A percentile compares a stretch with the other conserved stretches of the same genome.
Conservation (phyloP, 1,284 basidiomycete genomes). For the Malassezia equina region DNA sequence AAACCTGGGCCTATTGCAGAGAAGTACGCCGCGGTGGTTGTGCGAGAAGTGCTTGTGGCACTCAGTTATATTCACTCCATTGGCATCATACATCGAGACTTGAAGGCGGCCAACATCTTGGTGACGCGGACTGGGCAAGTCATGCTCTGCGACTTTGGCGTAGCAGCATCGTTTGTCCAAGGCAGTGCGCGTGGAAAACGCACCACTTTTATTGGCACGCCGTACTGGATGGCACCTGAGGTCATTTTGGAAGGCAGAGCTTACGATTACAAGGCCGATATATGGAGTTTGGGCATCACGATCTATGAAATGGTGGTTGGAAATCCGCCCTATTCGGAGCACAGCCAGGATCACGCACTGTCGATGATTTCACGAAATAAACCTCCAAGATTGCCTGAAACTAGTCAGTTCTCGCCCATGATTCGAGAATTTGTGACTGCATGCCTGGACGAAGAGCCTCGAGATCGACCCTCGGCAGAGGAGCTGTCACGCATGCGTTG, state of each 20-base stretch:
- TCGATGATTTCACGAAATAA: constrained; percentile 79
- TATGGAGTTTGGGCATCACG: constrained; percentile 90
- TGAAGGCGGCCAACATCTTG: constrained; percentile 54
- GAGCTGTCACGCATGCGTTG: constrained; percentile 84
- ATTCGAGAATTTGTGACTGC: constrained; percentile 79
- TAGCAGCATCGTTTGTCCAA: constrained; percentile 20
- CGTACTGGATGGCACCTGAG: constrained; percentile 48
- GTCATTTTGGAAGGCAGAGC: constrained; percentile 48
- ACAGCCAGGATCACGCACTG: constrained; percentile 78
- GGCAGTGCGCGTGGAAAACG: constrained; percentile 20
- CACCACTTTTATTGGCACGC: constrained; percentile 50
- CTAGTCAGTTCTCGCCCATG: constrained; percentile 63
- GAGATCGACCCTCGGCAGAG: constrained; percentile 73
- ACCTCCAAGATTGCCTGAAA: constrained; percentile 63
- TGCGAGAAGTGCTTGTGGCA: constrained; percentile 76
- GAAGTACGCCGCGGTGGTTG: constrained; percentile 74
- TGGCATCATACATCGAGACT: constrained; percentile 57
- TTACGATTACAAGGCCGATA: constrained; percentile 62
- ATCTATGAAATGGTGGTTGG: constrained; percentile 86
- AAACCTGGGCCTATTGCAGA: constrained; percentile 73
- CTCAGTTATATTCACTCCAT: constrained; percentile 53
- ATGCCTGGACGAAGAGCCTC: constrained; percentile 74
- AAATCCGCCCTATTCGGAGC: constrained; percentile 77
- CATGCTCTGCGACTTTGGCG: constrained; percentile 28
- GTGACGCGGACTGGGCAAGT: constrained; percentile 56